Evolutionary conservation across 345 rosid species (phyloP), one percentile per base, ranked within the genome.

Genomic region (Psidium friedrichsthalianum): DNA sequence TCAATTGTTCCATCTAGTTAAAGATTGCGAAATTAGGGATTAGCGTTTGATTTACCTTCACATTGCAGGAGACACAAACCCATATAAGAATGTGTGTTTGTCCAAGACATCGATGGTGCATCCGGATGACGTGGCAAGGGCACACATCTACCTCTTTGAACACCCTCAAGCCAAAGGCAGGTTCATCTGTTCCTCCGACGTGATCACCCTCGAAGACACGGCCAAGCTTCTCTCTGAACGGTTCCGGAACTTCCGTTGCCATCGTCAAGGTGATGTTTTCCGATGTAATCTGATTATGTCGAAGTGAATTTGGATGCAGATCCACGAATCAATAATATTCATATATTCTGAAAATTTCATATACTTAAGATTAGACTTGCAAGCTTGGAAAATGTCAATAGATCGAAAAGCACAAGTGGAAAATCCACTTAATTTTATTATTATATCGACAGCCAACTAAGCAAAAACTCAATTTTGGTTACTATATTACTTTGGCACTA

Each of bases 121-220:
- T 47, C 78, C 88, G 20, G 94, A 95, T 64, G 96, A 93, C 12
- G 88, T 91, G 76, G 91, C 91, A 3, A 92, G 91, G 3, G 93
- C 95, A 13, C 91, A 91, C 84, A 90, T 93, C 24, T 93, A 85
- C 85, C 88, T 95, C 51, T 61, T 93, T 32, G 95, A 93, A 80
- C 59, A 83, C 85, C 92, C 92, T 21, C 27, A 82, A 11, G 88
- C 95, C 5, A 90, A 90, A 74, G 95, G 96, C 8, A 92, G 96
- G 86, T 93, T 88, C 82, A 92, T 90, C 36, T 93, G 93, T 59
- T 91, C 93, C 53, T 91, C 93, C 32, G 83, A 82, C 69, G 82
- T 25, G 12, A 78, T 90, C 69, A 90, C 91, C 47, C 83, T 90
- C 47, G 87, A 88, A 56, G 89, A 90, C 83, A 86, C 91, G 87